Evolutionary conservation across 371 early-diverging fungal species (phyloP).

Genomic region (Mycotypha africana): DNA sequence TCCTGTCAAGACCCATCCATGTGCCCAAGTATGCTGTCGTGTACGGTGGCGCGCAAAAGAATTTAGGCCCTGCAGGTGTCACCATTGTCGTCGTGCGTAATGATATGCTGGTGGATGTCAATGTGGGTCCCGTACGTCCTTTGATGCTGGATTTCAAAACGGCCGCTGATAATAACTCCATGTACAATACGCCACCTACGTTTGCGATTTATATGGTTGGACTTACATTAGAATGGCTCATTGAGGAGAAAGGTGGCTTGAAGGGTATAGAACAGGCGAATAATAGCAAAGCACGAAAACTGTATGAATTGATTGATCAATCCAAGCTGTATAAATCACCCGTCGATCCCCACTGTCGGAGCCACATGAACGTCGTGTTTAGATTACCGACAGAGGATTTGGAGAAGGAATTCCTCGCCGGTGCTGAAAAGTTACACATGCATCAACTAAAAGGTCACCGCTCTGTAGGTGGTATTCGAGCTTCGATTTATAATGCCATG

Average conservation of each 20-base stretch:
- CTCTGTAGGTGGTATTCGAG: constrained; percentile 89
- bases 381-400: constrained; percentile 64
- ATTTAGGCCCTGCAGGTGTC: constrained; percentile 94
- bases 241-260: constrained; percentile 77
- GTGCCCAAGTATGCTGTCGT: constrained; percentile 82
- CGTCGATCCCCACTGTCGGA: constrained; percentile 61
- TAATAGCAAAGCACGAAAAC: constrained; percentile 54
- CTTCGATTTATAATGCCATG: constrained; percentile 93
- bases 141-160: constrained; percentile 86
- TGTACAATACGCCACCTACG: constrained; percentile 97
- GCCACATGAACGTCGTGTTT: constrained; percentile 92
- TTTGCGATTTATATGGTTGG: constrained; percentile 91
- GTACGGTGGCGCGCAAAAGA: constrained; percentile 97
- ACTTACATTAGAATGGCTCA: constrained; percentile 80
- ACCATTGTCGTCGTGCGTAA: constrained; percentile 89
- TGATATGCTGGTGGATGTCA: constrained; percentile 66
- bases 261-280: constrained; percentile 58
- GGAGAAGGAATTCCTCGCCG: constrained; percentile 76
- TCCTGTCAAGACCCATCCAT: constrained; percentile 82
- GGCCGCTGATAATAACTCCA: constrained; percentile 73
- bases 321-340: constrained; percentile 65
- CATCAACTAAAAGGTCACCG: constrained; percentile 94
- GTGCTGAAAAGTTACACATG: constrained; percentile 74
- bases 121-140: constrained; percentile 55
- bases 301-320: constrained; percentile 71